Evolutionary conservation across 192 early-diverging fungal species (phyloP).

Genomic region (Oehlia diaphana): DNA sequence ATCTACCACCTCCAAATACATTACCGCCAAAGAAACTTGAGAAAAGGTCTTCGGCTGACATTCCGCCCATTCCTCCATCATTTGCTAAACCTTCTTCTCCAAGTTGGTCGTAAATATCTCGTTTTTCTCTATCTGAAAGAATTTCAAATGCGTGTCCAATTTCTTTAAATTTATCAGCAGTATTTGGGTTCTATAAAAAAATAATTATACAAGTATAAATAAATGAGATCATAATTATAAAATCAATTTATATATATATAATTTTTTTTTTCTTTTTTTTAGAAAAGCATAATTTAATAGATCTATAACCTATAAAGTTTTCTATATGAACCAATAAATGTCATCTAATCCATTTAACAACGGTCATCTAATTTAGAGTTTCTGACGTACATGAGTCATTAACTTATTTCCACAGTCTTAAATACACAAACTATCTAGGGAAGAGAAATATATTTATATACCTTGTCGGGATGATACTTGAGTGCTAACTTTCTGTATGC

Average conservation of each 20-base stretch:
- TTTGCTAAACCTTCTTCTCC: slow-evolving; percentile 91
- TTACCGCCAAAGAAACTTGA: slow-evolving; percentile 94
- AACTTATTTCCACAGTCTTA: too few relatives aligned
- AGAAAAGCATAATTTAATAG: too few relatives aligned
- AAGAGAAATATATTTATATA: slow-evolving; percentile 32
- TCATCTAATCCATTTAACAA: too few relatives aligned
- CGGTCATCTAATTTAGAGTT: background rate
- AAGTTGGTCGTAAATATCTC: slow-evolving; percentile 90
- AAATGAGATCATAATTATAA: too few relatives aligned
- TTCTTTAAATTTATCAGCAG: slow-evolving; percentile 95
- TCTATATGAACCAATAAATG: too few relatives aligned
- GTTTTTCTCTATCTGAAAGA: slow-evolving; percentile 89
- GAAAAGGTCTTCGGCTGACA: slow-evolving; percentile 94
- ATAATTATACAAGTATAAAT: background rate
- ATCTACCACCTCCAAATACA: slow-evolving; percentile 73
- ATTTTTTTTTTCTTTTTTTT: too few relatives aligned
- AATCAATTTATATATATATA: too few relatives aligned
- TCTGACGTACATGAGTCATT: background rate
- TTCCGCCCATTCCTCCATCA: slow-evolving; percentile 67
- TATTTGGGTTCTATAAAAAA: slow-evolving; percentile 72
- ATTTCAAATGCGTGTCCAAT: slow-evolving; percentile 98
- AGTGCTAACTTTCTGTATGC: slow-evolving; percentile 95
- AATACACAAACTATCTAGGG: too few relatives aligned
- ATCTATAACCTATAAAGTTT: too few relatives aligned
- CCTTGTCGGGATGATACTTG: slow-evolving; percentile 86